These are phyloP conservation scores for Lyophyllum decastes DNA, from an alignment of 768 basidiomycete genomes.

Conservation along the genomic window DNA sequence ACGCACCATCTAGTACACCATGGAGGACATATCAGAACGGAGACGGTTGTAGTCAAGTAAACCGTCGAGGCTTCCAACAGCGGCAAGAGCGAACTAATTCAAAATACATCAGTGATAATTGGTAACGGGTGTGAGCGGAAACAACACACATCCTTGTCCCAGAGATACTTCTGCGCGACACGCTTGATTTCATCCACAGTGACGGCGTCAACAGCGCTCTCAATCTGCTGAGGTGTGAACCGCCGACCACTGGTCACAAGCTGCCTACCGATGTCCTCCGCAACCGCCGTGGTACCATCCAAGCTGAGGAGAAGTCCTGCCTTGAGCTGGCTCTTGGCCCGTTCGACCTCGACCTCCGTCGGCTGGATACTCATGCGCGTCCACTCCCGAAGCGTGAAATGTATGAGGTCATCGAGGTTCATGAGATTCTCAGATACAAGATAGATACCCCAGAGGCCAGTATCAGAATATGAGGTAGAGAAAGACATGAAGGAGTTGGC, in stretches of 20 bases:
- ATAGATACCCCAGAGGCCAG: slow-evolving; percentile 99
- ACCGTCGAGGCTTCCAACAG: slow-evolving; percentile 88
- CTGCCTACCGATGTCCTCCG: slow-evolving; percentile 98
- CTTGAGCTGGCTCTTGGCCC: slow-evolving; percentile 98
- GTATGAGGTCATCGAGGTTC: slow-evolving; percentile 91
- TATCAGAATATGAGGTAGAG: slow-evolving; percentile 98
- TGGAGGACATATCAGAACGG: slow-evolving; percentile 79
- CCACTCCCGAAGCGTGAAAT: slow-evolving; percentile 97
- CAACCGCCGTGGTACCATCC: slow-evolving; percentile 95
- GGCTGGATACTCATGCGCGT: slow-evolving; percentile 90
- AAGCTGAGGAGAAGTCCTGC: slow-evolving; percentile 86
- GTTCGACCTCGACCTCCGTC: slow-evolving; percentile 85
- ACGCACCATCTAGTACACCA: slow-evolving; percentile 60
- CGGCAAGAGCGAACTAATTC: slow-evolving; percentile 77
- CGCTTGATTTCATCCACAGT: slow-evolving; percentile 87
- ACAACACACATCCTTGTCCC: slow-evolving; percentile 87
- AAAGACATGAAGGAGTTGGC: slow-evolving; percentile 99
- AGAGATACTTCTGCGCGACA: slow-evolving; percentile 94
- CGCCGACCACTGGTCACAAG: slow-evolving; percentile 92
- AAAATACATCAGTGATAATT: slow-evolving; percentile 10
- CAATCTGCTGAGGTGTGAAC: slow-evolving; percentile 91
- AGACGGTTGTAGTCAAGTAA: slow-evolving; percentile 94
- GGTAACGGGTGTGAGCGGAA: neutral
- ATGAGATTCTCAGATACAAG: slow-evolving; percentile 91
- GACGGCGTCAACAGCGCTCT: slow-evolving; percentile 89